Base-by-base conservation (phyloP, 2,329 filamentous ascomycete genomes). In the Chaetomium olivaceum region DNA sequence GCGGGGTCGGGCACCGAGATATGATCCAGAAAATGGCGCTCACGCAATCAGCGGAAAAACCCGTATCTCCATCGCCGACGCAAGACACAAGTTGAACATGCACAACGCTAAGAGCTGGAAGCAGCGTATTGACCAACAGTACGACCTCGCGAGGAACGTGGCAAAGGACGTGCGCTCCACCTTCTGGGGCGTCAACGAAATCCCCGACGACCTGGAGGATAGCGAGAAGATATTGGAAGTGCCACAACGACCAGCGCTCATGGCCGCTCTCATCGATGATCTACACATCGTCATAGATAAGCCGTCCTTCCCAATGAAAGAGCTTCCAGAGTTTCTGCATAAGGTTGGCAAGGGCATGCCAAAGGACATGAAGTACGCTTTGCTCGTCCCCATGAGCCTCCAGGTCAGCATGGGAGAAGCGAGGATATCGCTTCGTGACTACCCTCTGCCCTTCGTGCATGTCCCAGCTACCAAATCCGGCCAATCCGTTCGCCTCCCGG, bases 341-440 rank as follows among this genome's bases (percentile, higher is more conserved):
- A 87, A 87, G 57, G 89, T 98, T 65, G 95, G 95, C n/a, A 99
- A 99, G 79, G 95, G 95, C 0, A 96, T 99, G 87, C 95, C 95
- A 0, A 84, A 87, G 68, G 89, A 96, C 73, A 99, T 93, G 86
- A 83, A 94, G 73, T 99, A 98, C 76, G 89, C 92, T 11, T 82
- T 99, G 23, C 83, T 99, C 21, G 82, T 99, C 12, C 96, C 95
- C 0, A 92, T 97, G 89, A 91, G 91, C 76, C 84, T 99, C 2
- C 89, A 92, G 69, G 85, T 99, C 68, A 91, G 91, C 67, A 93
- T 97, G 88, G 91, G 93, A 58, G 95, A 99, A 77, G 92, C 89
- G 11, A 89, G 91, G 67, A 85, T 96, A n/a, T 90, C 89, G 16
- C 80, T 99, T 25, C 87, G 95, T 69, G 95, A 99, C 78, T 99